A percentile compares a stretch with the other conserved stretches of the same genome.
Conservation (phyloP, 345 rosid genomes). For the Cochlearia excelsa region DNA sequence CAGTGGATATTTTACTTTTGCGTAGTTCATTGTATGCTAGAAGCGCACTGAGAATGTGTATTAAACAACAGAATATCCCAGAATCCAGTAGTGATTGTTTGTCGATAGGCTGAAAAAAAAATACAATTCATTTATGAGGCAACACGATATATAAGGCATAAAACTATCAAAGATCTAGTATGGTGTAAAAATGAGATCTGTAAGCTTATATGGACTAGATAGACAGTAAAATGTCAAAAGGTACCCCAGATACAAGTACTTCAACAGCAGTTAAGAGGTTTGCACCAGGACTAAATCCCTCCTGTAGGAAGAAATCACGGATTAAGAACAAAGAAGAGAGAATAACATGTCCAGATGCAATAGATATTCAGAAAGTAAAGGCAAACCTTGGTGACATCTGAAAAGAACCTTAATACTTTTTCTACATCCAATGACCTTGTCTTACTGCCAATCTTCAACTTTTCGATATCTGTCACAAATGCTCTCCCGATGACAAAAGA, state of each 20-base stretch:
- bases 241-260: constrained; percentile 95
- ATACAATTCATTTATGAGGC: constrained; percentile 17
- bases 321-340: constrained; percentile 26
- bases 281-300: constrained; percentile 78
- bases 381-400: constrained; percentile 81
- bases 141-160: constrained; percentile 15
- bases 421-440: constrained; percentile 73
- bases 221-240: constrained; percentile 26
- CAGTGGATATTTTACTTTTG: constrained; percentile 34
- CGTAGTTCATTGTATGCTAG: constrained; percentile 54
- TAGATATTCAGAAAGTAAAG: constrained; percentile 19
- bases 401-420: constrained; percentile 65
- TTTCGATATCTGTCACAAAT: constrained; percentile 95
- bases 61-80: constrained; percentile 95
- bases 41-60: constrained; percentile 75
- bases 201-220: constrained; percentile 14
- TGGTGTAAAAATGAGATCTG: constrained; percentile 15
- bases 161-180: constrained; percentile 21
- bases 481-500: constrained; percentile 99
- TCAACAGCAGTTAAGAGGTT: constrained; percentile 89
- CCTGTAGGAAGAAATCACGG: constrained; percentile 53
- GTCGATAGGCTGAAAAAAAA: constrained; percentile 76
- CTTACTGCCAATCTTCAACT: constrained; percentile 95
- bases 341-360: constrained; percentile 11
- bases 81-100: constrained; percentile 98